Evolutionary conservation across 2,329 filamentous ascomycete genomes (phyloP).

Genomic region (Colletotrichum lentis): DNA sequence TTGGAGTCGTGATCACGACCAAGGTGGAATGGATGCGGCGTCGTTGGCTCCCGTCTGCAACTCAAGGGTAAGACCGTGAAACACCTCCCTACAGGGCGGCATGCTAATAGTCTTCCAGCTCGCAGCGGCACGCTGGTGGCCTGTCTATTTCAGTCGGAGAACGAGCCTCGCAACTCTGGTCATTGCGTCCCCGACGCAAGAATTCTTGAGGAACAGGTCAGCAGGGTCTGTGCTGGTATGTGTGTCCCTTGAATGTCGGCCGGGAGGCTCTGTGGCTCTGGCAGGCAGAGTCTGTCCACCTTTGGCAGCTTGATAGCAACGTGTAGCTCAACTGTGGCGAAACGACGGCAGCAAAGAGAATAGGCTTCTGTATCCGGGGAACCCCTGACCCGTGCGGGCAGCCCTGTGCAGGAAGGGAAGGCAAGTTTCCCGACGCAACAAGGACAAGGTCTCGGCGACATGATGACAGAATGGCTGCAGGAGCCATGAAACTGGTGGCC

Average conservation of each 20-base stretch:
- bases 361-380: conserved; percentile 16
- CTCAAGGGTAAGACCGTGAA: conserved; percentile 19
- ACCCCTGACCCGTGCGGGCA: conserved; percentile 18
- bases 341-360: background rate
- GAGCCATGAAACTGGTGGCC: conserved; percentile 15
- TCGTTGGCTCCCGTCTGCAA: conserved; percentile 5
- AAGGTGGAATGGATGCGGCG: background rate
- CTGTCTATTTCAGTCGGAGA: background rate
- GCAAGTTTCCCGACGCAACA: conserved; percentile 18
- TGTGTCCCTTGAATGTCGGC: conserved; percentile 14
- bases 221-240: conserved; percentile 3
- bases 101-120: background rate
- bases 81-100: conserved; percentile 11
- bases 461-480: conserved; percentile 9
- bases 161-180: conserved; percentile 2
- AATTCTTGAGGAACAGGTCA: background rate
- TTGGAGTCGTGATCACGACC: background rate
- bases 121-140: background rate
- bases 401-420: conserved; percentile 16
- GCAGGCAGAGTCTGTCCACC: background rate
- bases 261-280: conserved; percentile 1
- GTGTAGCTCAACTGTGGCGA: background rate
- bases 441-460: background rate
- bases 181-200: conserved; percentile 31
- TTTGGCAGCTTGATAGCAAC: conserved; percentile 7